Evolutionary conservation across 2,329 filamentous ascomycete genomes (phyloP).

Genomic region (Neurospora sp.): DNA sequence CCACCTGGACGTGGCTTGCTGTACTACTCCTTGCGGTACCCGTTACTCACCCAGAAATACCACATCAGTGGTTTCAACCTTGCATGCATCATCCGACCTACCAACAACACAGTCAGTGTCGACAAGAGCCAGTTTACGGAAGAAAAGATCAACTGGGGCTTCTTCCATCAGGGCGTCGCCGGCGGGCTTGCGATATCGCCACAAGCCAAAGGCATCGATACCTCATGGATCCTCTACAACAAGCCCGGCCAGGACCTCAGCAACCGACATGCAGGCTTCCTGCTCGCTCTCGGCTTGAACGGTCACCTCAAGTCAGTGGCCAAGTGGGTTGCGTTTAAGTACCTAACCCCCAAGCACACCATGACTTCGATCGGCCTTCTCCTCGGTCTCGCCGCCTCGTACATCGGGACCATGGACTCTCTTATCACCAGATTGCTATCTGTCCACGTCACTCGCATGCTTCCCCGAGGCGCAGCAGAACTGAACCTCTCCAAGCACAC

Average conservation of each 20-base stretch:
- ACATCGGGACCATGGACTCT: constrained; percentile 94
- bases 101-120: constrained; percentile 85
- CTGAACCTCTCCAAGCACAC: constrained; percentile 87
- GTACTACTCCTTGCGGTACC: constrained; percentile 78
- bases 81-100: constrained; percentile 83
- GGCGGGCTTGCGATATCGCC: constrained; percentile 84
- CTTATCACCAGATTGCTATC: constrained; percentile 87
- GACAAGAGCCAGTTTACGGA: constrained; percentile 82
- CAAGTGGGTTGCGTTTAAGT: constrained; percentile 98
- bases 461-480: constrained; percentile 85
- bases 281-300: constrained; percentile 84
- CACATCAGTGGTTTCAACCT: constrained; percentile 84
- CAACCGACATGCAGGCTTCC: constrained; percentile 90
- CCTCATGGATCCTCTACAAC: constrained; percentile 98
- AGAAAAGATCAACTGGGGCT: constrained; percentile 96
- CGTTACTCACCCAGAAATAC: constrained; percentile 86
- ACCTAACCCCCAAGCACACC: constrained; percentile 96
- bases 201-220: constrained; percentile 87
- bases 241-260: constrained; percentile 79
- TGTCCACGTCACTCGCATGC: constrained; percentile 90
- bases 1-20: constrained; percentile 80
- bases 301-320: constrained; percentile 89
- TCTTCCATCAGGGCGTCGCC: constrained; percentile 95
- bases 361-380: constrained; percentile 98
- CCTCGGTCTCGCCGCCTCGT: constrained; percentile 83